These are phyloP conservation scores for Amanita pseudoporphyria DNA, from an alignment of 768 basidiomycete genomes.

Conservation along the genomic window DNA sequence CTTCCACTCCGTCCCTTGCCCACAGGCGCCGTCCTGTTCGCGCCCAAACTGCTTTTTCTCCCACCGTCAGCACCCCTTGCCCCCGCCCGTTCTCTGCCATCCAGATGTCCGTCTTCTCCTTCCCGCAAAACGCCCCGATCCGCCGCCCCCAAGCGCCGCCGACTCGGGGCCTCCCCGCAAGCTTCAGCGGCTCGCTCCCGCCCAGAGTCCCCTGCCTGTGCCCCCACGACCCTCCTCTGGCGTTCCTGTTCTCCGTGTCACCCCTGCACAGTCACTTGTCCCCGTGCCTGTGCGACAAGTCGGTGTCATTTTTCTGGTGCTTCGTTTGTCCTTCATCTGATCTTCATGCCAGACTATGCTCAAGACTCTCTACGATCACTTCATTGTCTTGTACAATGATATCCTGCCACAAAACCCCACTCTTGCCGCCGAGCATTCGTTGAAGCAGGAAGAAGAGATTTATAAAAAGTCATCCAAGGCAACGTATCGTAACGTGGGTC, in stretches of 20 bases:
- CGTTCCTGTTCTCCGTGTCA: slow-evolving; percentile 55
- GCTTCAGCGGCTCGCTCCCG: slow-evolving; percentile 26
- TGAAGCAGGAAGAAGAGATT: slow-evolving; percentile 73
- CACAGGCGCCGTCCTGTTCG: slow-evolving; percentile 37
- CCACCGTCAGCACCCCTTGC: slow-evolving; percentile 34
- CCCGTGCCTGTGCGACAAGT: slow-evolving; percentile 71
- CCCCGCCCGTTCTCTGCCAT: slow-evolving; percentile 27
- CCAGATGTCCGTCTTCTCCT: slow-evolving; percentile 22
- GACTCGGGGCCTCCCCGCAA: slow-evolving; percentile 62
- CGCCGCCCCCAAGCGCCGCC: slow-evolving; percentile 21
- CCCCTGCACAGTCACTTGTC: slow-evolving; percentile 61
- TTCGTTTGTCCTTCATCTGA: slow-evolving; percentile 9
- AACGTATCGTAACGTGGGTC: slow-evolving; percentile 74
- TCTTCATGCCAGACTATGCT: slow-evolving; percentile 43
- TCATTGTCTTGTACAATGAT: slow-evolving; percentile 51
- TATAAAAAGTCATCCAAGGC: slow-evolving; percentile 65
- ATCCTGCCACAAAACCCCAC: slow-evolving; percentile 45
- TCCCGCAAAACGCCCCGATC: slow-evolving; percentile 43
- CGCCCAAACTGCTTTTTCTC: slow-evolving; percentile 57
- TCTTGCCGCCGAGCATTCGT: slow-evolving; percentile 69
- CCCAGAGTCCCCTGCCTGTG: background rate
- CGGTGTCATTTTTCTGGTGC: slow-evolving; percentile 10
- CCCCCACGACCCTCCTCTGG: slow-evolving; percentile 32
- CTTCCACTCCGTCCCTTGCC: slow-evolving; percentile 54
- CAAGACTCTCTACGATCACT: slow-evolving; percentile 66